Evolutionary conservation across 352 stramenopile species (phyloP), one percentile per base, ranked within the genome.

Genomic region (Thraustochytrium striatum): DNA sequence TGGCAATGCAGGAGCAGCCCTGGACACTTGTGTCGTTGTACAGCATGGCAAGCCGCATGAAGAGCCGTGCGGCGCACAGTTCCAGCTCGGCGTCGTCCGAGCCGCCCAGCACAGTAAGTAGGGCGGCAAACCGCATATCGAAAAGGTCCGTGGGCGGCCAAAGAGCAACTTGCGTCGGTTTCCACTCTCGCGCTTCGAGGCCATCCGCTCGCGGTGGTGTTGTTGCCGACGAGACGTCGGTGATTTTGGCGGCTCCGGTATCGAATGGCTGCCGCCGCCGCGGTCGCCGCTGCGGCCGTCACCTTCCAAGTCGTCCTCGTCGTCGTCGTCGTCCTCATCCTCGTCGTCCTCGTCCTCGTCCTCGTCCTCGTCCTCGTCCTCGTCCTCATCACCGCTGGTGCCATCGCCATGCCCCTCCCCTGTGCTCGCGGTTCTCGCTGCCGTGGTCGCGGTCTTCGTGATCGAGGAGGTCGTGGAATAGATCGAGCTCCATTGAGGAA

Each of bases 131-230:
- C 0, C 69, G 47, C 5, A 79, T 38, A n/a, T 79, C 36, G 39
- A 79, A 38, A 79, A 79, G 32, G 55, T 69, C 3, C 69, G 47
- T n/a, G 50, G 50, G n/a, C 53, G 57, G 11, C 69, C 69, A 30
- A 79, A 79, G 16, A 79, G 30, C n/a, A 55, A 28, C 19, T 75
- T 75, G 28, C 50, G 43, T 3, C 30, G 2, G 32, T 58, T 62
- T 43, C 52, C 43, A 13, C 43, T 75, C 39, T 62, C 44, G 35
- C 65, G 44, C 11, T 55, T 75, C 7, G 65, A 75, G 5, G 44
- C 41, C 16, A 55, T 25, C 47, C 47, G 47, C 16, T 16, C 16
- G 47, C 16, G 16, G 47, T 55, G 47, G 47, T 25, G 16, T 55
- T 25, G 16, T 55, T 25, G 47, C 25, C 47, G 16, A 21, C 47